Evolutionary conservation across 1,139 yeast genomes (phyloP), one percentile per base, ranked within the genome.

Genomic region (Magnusiomyces clavatus): DNA sequence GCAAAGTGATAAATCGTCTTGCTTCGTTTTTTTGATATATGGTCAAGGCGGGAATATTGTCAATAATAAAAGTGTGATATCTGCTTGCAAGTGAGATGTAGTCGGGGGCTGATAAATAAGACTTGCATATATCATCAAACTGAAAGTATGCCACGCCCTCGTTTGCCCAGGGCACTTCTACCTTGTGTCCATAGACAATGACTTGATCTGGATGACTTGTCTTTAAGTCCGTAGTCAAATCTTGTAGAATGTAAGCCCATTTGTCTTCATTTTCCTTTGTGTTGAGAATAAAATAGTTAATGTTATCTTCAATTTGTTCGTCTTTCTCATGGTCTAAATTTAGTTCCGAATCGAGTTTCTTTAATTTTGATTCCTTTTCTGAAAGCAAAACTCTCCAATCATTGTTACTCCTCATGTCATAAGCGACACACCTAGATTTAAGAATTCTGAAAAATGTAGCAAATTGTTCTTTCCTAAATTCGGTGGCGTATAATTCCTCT

Each of bases 11-110:
- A 59, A 83, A 78, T 52, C 86, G 66, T 52, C 86, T 68, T 1
- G 89, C 89, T 58, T 83, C 87, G 60, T 82, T 82, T 60, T 81
- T 82, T 79, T 75, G 77, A 50, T 70, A 75, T 5, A 78, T 65
- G 1, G 81, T 77, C 67, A 83, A 67, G 2, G 78, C 71, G 0
- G 90, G 90, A 2, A 83, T 81, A 52, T 80, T 70, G 54, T 82
- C 85, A 34, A 84, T 61, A 6, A 83, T 71, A 35, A 84, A 68
- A 0, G 82, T 77, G 41, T 74, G 77, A 63, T 70, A 83, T 29
- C 72, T 71, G 0, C 87, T 78, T 0, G 89, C 83, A 42, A 83
- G 63, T 0, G 87, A 78, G 48, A 84, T 82, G 60, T 81, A 83
- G 61, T 84, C 90, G 1, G 86, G 82, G 0, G 87, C 77, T 0